These are phyloP conservation scores for Dryas octopetala DNA, from an alignment of 306 rosid genomes.

Conservation along the genomic window DNA sequence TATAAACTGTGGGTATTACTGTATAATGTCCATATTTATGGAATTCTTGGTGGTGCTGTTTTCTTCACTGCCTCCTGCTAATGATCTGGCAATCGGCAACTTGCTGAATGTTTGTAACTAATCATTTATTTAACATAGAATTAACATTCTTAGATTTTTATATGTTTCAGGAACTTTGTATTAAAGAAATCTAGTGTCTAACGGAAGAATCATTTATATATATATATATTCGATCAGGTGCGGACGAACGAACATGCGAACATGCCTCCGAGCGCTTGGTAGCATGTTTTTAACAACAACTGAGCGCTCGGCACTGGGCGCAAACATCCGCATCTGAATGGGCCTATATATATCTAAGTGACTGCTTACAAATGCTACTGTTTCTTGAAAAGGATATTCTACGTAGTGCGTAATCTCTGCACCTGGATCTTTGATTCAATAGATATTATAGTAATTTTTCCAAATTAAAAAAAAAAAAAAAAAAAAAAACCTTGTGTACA, in stretches of 20 bases:
- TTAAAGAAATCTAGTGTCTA: neutral
- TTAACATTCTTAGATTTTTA: neutral
- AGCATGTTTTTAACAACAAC: no score
- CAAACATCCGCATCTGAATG: no score
- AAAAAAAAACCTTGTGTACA: neutral
- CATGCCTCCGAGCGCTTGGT: no score
- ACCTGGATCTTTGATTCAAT: neutral
- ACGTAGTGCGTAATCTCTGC: neutral
- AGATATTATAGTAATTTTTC: neutral
- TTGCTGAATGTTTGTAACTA: neutral
- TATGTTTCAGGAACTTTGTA: neutral
- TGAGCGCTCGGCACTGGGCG: no score
- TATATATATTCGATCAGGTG: no score
- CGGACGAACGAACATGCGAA: no score
- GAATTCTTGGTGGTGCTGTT: constrained; percentile 3
- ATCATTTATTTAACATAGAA: neutral
- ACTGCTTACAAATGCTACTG: neutral
- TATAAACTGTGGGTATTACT: neutral
- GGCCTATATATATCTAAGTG: neutral
- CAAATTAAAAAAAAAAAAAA: neutral
- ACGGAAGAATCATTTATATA: neutral
- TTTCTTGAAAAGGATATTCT: constrained; percentile 3
- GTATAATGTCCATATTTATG: neutral
- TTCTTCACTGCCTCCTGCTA: constrained; percentile 11
- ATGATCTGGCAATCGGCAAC: neutral